Percentiles rank a stretch among this genome's conserved stretches.
phyloP scores from a whole-genome alignment of 257 asterid species.

The Craterostigma plantagineum region DNA sequence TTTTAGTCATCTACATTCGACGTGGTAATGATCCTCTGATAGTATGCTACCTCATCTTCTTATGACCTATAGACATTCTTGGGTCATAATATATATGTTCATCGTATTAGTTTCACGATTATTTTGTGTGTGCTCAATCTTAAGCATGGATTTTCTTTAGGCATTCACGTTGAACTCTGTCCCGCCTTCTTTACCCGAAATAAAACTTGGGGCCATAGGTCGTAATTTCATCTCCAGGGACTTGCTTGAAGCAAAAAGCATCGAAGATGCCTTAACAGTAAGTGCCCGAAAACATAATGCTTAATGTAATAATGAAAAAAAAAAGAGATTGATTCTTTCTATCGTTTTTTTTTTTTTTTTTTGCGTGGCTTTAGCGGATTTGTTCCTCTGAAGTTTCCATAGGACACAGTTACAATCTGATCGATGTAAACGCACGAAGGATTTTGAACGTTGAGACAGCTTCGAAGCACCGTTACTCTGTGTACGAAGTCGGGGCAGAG shows the following conservation, averaged over 20 bases:
- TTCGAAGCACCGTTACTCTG: slow-evolving; percentile 52
- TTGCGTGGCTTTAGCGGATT: slow-evolving; percentile 59
- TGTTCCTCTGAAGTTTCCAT: slow-evolving; percentile 44
- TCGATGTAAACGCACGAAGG: slow-evolving; percentile 38
- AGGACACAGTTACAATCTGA: slow-evolving; percentile 78
- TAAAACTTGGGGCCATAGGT: slow-evolving; percentile 54
- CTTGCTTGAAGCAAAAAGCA: slow-evolving; percentile 57
- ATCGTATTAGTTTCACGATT: too few species aligned
- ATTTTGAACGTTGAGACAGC: slow-evolving; percentile 79
- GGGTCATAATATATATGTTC: too few species aligned
- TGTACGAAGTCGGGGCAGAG: slow-evolving; percentile 31
- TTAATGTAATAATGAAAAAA: too few species aligned
- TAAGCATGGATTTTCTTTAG: slow-evolving; percentile 14
- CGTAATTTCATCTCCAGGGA: slow-evolving; percentile 72
- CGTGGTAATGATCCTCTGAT: neutral
- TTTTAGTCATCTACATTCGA: too few species aligned
- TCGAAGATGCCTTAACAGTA: slow-evolving; percentile 59
- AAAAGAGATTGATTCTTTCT: neutral
- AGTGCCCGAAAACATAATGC: slow-evolving; percentile 5
- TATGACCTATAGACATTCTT: too few species aligned
- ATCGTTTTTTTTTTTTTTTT: too few species aligned
- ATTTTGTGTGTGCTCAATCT: too few species aligned
- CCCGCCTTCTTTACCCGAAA: slow-evolving; percentile 59
- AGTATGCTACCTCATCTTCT: neutral
- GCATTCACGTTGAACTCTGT: slow-evolving; percentile 78